Percentiles rank a stretch among this genome's conserved stretches.
These are phyloP conservation scores for Ampelocalamus luodianensis DNA, from an alignment of 176 grass and related monocot species.

Conservation along the genomic window DNA sequence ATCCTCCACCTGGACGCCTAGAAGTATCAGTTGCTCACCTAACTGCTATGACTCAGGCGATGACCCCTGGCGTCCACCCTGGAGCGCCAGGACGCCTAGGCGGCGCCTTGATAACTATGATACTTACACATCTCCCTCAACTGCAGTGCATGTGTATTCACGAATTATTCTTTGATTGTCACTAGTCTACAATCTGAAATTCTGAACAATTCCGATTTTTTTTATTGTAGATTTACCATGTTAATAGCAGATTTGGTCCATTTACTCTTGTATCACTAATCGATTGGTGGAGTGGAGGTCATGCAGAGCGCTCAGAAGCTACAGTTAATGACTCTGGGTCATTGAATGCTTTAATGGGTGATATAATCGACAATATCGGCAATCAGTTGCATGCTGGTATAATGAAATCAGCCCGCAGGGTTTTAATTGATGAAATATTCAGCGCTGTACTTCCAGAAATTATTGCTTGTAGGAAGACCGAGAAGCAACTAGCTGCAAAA, in stretches of 20 bases:
- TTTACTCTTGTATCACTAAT: slow-evolving; percentile 81
- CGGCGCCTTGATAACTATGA: no score
- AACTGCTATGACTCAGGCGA: no score
- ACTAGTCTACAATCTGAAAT: background rate
- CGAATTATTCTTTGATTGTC: slow-evolving; percentile 28
- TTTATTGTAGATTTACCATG: slow-evolving; percentile 77
- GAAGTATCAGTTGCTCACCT: no score
- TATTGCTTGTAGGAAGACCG: slow-evolving; percentile 62
- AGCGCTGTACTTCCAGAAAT: slow-evolving; percentile 78
- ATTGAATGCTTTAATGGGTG: slow-evolving; percentile 56
- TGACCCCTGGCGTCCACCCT: no score
- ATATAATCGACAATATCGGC: slow-evolving; percentile 60
- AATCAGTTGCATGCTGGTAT: slow-evolving; percentile 79
- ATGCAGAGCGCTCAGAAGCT: slow-evolving; percentile 48
- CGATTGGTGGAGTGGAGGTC: slow-evolving; percentile 70
- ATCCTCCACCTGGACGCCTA: no score
- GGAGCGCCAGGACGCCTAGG: no score
- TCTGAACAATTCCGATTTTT: slow-evolving; percentile 7
- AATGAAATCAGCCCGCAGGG: slow-evolving; percentile 88
- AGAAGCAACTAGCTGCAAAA: slow-evolving; percentile 58
- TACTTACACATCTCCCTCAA: background rate
- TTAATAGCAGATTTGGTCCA: slow-evolving; percentile 75
- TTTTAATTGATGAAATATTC: slow-evolving; percentile 87
- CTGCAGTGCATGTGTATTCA: background rate
- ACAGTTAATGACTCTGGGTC: slow-evolving; percentile 46